A percentile compares a stretch with the other conserved stretches of the same genome.
These are phyloP conservation scores for Stagonosporopsis tanaceti DNA, from an alignment of 2,329 filamentous ascomycete genomes.

Conservation along the genomic window DNA sequence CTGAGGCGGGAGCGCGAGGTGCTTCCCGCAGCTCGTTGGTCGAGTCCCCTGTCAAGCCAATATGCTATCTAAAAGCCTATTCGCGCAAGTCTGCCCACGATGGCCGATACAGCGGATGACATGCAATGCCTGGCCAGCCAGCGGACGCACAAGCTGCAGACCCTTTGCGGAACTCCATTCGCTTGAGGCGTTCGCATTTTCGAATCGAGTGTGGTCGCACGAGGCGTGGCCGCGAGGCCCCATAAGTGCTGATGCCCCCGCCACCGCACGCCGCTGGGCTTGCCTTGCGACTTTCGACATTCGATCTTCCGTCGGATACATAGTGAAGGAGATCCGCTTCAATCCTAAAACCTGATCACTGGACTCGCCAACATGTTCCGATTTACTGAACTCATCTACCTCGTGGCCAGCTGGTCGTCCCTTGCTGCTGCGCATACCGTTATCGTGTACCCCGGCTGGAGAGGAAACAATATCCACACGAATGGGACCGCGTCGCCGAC, in stretches of 20 bases:
- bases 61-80: constrained; percentile 37
- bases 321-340: constrained; percentile 8
- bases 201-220: constrained; percentile 30
- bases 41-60: constrained; percentile 37
- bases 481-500: constrained; percentile 67
- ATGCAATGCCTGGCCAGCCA: constrained; percentile 39
- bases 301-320: constrained; percentile 11
- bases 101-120: constrained; percentile 34
- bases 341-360: constrained; percentile 1
- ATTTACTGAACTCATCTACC: constrained; percentile 42
- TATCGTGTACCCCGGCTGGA: constrained; percentile 84
- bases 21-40: constrained; percentile 45
- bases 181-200: constrained; percentile 22
- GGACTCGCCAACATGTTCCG: constrained; percentile 41
- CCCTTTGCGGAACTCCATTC: constrained; percentile 19
- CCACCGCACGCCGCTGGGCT: constrained; percentile 35
- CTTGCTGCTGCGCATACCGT: constrained; percentile 76
- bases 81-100: constrained; percentile 33
- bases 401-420: constrained; percentile 46
- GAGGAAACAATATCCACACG: constrained; percentile 84
- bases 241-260: constrained; percentile 43
- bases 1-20: constrained; percentile 29
- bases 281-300: constrained; percentile 19
- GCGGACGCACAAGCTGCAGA: constrained; percentile 23
- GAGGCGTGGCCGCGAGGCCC: constrained; percentile 25